Base-by-base conservation (phyloP, 495 filamentous ascomycete genomes). In the Hypoxylon perforatum region DNA sequence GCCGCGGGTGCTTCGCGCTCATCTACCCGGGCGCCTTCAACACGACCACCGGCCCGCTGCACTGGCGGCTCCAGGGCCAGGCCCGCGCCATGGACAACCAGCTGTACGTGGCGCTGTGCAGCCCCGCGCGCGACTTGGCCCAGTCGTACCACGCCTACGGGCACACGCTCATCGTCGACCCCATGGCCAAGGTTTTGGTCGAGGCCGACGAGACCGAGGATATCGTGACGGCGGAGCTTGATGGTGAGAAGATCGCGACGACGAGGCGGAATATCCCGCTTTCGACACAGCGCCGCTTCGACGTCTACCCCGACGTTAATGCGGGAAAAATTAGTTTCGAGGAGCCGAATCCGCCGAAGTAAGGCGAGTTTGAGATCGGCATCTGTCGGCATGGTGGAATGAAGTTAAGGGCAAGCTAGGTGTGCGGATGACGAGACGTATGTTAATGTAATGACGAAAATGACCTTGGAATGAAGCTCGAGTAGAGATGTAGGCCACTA, bases 11-110 rank as follows among this genome's bases (percentile, higher is more conserved):
- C 55, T 98, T 98, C 76, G 81, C 90, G 30, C 84, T 98, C 18
- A 70, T 98, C 7, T 98, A 97, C 76, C 95, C 95, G 2, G 95
- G 93, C 19, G 95, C 96, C 2, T 99, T 99, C 81, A 99, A 98
- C 78, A 82, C 88, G 64, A 97, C 92, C 1, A 99, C 95, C 0
- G 95, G 95, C 0, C 88, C 90, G 8, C 73, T 98, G 76, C 95
- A 99, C 77, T 99, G 95, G 96, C 85, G 86, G 38, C 75, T 99
- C 64, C 85, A 89, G 72, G 95, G 88, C 14, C 85, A 91, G 61
- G 94, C 92, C 9, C 83, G 95, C 56, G 95, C 95, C 10, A 82
- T 94, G 73, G 95, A 99, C 71, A 98, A 98, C 77, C 94, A 99
- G 84, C 74, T 93, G 2, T 99, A 94, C 77, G 94, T 98, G 33